Percentiles rank a stretch among this genome's conserved stretches.
Conservation (phyloP, 106 monocot species). For the Allium sativum region DNA sequence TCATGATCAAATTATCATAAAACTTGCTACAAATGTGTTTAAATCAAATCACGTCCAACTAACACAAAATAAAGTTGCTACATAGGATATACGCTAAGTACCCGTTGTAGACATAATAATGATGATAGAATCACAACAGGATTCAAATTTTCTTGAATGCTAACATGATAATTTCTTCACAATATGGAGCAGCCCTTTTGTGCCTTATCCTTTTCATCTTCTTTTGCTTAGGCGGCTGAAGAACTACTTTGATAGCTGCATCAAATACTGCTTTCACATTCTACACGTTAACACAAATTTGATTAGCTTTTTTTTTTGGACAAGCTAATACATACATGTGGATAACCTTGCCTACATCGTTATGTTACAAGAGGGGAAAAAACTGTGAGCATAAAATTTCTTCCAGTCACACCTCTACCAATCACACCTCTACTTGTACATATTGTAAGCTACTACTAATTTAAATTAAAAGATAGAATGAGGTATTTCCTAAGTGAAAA, state of each 20-base stretch:
- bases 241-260: constrained; percentile 53
- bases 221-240: constrained; percentile 52
- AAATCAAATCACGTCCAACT: too few relatives aligned
- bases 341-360: background rate
- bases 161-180: constrained; percentile 8
- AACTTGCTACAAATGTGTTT: too few relatives aligned
- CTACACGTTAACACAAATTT: constrained; percentile 6
- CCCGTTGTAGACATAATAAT: background rate
- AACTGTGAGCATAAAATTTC: too few relatives aligned
- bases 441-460: too few relatives aligned
- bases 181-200: constrained; percentile 46
- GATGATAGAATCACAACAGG: background rate
- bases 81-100: background rate
- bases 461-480: too few relatives aligned
- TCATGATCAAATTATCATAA: too few relatives aligned
- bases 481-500: too few relatives aligned
- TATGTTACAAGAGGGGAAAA: background rate
- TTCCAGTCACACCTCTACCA: too few relatives aligned
- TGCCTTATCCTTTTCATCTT: constrained; percentile 46
- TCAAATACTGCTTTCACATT: constrained; percentile 59
- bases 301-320: background rate
- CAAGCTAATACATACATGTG: background rate
- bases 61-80: too few relatives aligned
- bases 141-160: background rate
- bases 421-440: too few relatives aligned